These are phyloP conservation scores for Rhodotorula kratochvilovae DNA, from an alignment of 768 basidiomycete genomes.

Conservation along the genomic window DNA sequence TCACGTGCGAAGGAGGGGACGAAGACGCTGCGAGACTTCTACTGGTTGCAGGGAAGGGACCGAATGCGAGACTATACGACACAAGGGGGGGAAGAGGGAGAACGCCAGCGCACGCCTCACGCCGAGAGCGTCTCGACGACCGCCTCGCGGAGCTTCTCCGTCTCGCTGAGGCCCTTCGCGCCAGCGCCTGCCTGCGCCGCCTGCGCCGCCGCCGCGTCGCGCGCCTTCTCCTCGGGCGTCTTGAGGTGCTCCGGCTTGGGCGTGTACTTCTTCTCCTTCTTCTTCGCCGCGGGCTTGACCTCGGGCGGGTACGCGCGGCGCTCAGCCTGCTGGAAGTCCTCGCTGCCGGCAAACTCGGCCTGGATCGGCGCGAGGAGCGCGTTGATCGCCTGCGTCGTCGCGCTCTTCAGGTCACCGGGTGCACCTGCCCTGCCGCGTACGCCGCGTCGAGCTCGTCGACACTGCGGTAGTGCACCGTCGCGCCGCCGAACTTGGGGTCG, in stretches of 20 bases:
- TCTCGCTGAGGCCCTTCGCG: conserved; percentile 19
- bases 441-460: conserved; percentile 66
- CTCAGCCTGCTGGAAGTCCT: conserved; percentile 75
- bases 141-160: conserved; percentile 17
- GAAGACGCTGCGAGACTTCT: no score
- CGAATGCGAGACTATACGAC: neutral
- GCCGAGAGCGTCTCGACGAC: conserved; percentile 16
- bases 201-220: conserved; percentile 18
- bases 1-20: no score
- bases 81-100: neutral
- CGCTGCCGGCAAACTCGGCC: conserved; percentile 65
- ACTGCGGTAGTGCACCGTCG: conserved; percentile 62
- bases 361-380: conserved; percentile 74
- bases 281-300: conserved; percentile 49
- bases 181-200: conserved; percentile 19
- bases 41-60: neutral
- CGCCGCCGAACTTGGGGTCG: conserved; percentile 61
- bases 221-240: conserved; percentile 34
- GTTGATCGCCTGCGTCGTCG: conserved; percentile 69
- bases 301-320: conserved; percentile 72
- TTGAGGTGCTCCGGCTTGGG: conserved; percentile 39
- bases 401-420: conserved; percentile 83
- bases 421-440: conserved; percentile 69
- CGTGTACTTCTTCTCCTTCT: conserved; percentile 55
- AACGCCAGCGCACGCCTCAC: neutral